A percentile compares a stretch with the other conserved stretches of the same genome.
Conservation (phyloP, 2,329 filamentous ascomycete species). For the Penicillium sp. region DNA sequence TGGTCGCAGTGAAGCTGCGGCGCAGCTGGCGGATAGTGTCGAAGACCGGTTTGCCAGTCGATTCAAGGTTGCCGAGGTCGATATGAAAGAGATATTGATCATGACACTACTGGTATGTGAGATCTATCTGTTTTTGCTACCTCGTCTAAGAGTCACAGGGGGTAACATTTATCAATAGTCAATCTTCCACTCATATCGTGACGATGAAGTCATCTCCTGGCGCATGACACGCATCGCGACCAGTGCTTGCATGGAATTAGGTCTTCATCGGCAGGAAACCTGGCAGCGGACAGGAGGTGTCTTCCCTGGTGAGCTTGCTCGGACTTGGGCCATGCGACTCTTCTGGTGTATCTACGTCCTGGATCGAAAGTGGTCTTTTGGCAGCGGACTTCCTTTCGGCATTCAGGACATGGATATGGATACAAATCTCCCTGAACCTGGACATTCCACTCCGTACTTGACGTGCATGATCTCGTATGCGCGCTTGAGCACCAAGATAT, state of each 20-base stretch:
- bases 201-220: slow-evolving; percentile 57
- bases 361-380: slow-evolving; percentile 58
- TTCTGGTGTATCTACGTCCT: slow-evolving; percentile 59
- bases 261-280: slow-evolving; percentile 53
- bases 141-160: not conserved
- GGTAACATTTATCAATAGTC: slow-evolving; percentile 27
- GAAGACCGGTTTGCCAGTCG: slow-evolving; percentile 41
- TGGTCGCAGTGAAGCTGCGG: slow-evolving; percentile 67
- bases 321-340: slow-evolving; percentile 42
- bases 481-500: slow-evolving; percentile 52
- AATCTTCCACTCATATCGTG: slow-evolving; percentile 48
- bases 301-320: slow-evolving; percentile 43
- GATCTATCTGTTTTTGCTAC: not conserved
- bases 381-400: slow-evolving; percentile 55
- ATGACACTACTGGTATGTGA: slow-evolving; percentile 35
- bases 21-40: slow-evolving; percentile 39
- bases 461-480: slow-evolving; percentile 56
- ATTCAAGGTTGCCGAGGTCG: slow-evolving; percentile 42
- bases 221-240: slow-evolving; percentile 53
- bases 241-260: slow-evolving; percentile 54
- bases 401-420: slow-evolving; percentile 57
- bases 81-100: slow-evolving; percentile 45
- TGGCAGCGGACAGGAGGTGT: slow-evolving; percentile 41
- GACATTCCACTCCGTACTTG: slow-evolving; percentile 45
- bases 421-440: slow-evolving; percentile 52